phyloP scores from a whole-genome alignment of 805 yeast genomes.

The Yarrowia porcina region DNA sequence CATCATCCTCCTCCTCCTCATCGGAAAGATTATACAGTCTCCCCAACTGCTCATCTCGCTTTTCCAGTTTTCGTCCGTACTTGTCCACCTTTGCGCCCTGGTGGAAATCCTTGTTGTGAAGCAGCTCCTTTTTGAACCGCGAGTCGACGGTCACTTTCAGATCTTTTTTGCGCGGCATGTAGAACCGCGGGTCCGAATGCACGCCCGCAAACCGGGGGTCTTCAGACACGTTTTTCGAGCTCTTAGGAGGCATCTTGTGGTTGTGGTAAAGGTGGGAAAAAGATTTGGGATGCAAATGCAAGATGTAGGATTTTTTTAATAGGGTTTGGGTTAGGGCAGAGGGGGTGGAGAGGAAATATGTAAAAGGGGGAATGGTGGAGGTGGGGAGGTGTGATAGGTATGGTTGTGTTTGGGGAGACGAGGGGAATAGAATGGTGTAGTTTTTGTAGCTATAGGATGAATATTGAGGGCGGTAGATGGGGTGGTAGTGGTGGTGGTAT shows the following conservation, averaged over 20 bases:
- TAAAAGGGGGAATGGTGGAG: too few species aligned
- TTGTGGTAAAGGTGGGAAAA: too few species aligned
- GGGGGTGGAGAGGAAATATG: too few species aligned
- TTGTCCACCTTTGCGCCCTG: slow-evolving; percentile 66
- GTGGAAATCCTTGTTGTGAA: slow-evolving; percentile 56
- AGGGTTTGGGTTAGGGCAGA: too few species aligned
- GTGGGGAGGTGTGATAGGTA: too few species aligned
- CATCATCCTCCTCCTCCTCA: slow-evolving; percentile 32
- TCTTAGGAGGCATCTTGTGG: background rate
- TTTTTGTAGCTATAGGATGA: too few species aligned
- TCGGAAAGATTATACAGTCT: slow-evolving; percentile 59
- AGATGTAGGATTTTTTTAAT: too few species aligned
- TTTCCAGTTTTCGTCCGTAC: slow-evolving; percentile 74
- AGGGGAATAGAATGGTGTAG: too few species aligned
- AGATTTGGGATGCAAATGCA: too few species aligned
- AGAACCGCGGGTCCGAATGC: slow-evolving; percentile 85
- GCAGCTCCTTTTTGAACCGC: slow-evolving; percentile 71
- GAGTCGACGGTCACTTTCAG: slow-evolving; percentile 77
- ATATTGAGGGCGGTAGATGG: too few species aligned
- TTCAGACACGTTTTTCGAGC: slow-evolving; percentile 41
- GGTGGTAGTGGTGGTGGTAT: too few species aligned
- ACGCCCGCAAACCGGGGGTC: slow-evolving; percentile 80
- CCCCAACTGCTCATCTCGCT: slow-evolving; percentile 52
- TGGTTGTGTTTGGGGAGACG: too few species aligned
- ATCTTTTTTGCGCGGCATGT: slow-evolving; percentile 63